Conservation (phyloP, 1,284 basidiomycete species). For the Anthracocystis panici-leucophaei region DNA sequence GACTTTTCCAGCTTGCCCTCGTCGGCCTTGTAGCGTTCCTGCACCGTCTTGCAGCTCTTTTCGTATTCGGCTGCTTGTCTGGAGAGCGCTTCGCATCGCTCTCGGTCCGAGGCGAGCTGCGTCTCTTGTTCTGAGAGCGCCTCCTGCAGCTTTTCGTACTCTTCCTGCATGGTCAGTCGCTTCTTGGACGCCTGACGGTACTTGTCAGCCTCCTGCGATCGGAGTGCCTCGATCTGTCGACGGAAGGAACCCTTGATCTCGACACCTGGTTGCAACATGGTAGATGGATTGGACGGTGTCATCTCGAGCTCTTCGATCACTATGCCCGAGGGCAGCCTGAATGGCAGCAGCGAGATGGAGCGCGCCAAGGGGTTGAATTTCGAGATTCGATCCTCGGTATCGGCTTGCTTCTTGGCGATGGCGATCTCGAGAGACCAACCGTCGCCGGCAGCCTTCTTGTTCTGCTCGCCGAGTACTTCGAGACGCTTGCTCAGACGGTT, state of each 20-base stretch:
- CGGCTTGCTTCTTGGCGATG: slow-evolving; percentile 61
- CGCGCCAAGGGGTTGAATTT: slow-evolving; percentile 56
- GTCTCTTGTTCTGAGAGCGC: slow-evolving; percentile 40
- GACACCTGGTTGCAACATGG: slow-evolving; percentile 59
- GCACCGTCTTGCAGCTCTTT: slow-evolving; percentile 53
- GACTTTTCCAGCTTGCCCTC: slow-evolving; percentile 48
- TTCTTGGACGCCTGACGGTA: slow-evolving; percentile 52
- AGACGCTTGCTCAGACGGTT: slow-evolving; percentile 58
- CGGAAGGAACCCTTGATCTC: slow-evolving; percentile 55
- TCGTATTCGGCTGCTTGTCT: slow-evolving; percentile 50
- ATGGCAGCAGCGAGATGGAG: slow-evolving; percentile 56
- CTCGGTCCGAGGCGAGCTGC: slow-evolving; percentile 40
- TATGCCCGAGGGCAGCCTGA: slow-evolving; percentile 38
- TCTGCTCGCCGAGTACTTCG: slow-evolving; percentile 49
- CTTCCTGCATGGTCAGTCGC: slow-evolving; percentile 55
- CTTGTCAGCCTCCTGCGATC: slow-evolving; percentile 47
- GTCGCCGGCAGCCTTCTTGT: slow-evolving; percentile 53
- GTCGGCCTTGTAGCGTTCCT: slow-evolving; percentile 52
- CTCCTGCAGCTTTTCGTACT: slow-evolving; percentile 54
- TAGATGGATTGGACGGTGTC: slow-evolving; percentile 45
- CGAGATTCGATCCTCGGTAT: slow-evolving; percentile 58
- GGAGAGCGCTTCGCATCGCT: slow-evolving; percentile 35
- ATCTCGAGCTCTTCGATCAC: slow-evolving; percentile 57
- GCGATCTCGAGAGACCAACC: slow-evolving; percentile 61
- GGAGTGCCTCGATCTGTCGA: slow-evolving; percentile 44